Percentiles rank a stretch among this genome's conserved stretches.
phyloP scores from a whole-genome alignment of 2,329 filamentous ascomycete species.

The Fusarium goolgardi region DNA sequence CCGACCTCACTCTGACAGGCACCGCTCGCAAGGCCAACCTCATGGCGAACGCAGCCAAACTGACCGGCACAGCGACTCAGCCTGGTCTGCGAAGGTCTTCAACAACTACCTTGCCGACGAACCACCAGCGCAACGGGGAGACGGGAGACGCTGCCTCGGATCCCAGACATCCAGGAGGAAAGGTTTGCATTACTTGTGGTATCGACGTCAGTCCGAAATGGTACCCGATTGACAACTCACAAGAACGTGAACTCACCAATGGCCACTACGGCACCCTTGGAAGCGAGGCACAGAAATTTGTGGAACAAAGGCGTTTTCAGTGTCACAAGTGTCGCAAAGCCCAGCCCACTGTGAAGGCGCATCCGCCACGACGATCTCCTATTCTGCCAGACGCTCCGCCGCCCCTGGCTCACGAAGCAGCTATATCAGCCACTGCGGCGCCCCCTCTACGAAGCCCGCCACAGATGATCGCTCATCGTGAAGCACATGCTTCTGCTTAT shows the following conservation, averaged over 20 bases:
- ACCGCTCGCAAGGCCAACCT: constrained; percentile 93
- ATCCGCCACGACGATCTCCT: constrained; percentile 39
- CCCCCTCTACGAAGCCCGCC: constrained; percentile 49
- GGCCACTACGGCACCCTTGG: constrained; percentile 63
- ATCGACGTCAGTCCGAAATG: constrained; percentile 80
- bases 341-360: constrained; percentile 58
- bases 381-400: constrained; percentile 38
- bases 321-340: constrained; percentile 79
- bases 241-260: constrained; percentile 65
- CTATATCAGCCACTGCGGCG: constrained; percentile 35
- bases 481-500: constrained; percentile 41
- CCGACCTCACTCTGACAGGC: constrained; percentile 88
- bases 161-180: constrained; percentile 58
- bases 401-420: constrained; percentile 31
- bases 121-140: constrained; percentile 45
- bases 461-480: constrained; percentile 45
- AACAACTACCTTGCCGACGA: constrained; percentile 56
- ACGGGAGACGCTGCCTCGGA: constrained; percentile 44
- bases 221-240: constrained; percentile 69
- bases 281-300: constrained; percentile 68
- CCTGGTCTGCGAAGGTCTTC: constrained; percentile 66
- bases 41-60: constrained; percentile 72
- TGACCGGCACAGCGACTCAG: constrained; percentile 51
- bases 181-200: constrained; percentile 72
- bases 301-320: constrained; percentile 72